These are phyloP conservation scores for Talaromyces sp. DNA, from an alignment of 2,329 filamentous ascomycete species.

Conservation along the genomic window DNA sequence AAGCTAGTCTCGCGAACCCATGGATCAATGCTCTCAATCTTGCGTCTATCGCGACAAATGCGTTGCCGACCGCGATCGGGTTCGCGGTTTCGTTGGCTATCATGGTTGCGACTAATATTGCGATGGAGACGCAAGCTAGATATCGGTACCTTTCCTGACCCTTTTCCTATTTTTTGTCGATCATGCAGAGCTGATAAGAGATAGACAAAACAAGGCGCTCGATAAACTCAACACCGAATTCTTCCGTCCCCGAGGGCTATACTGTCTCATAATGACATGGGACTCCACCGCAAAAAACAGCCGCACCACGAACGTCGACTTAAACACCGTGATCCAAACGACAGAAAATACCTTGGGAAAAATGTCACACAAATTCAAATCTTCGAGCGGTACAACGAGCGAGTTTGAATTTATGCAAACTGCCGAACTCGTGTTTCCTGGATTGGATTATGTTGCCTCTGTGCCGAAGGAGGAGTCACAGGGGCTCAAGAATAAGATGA, in stretches of 20 bases:
- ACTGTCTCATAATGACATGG: constrained; percentile 54
- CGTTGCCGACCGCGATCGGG: not conserved
- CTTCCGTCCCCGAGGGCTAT: constrained; percentile 57
- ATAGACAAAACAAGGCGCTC: constrained; percentile 52
- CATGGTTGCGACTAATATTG: constrained; percentile 9
- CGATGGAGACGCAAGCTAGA: constrained; percentile 23
- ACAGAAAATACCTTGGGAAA: not conserved
- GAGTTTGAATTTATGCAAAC: constrained; percentile 41
- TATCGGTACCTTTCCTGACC: not conserved
- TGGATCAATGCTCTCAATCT: constrained; percentile 18
- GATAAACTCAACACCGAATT: constrained; percentile 55
- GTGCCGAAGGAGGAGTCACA: constrained; percentile 21
- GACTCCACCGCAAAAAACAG: not conserved
- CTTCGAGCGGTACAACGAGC: constrained; percentile 38
- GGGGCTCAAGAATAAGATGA: constrained; percentile 10
- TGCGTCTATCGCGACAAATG: constrained; percentile 4
- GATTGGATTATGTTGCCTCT: constrained; percentile 32
- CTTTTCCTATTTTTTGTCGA: no score
- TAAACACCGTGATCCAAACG: not conserved
- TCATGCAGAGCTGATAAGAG: not conserved
- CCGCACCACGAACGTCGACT: not conserved
- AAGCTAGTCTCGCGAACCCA: constrained; percentile 14
- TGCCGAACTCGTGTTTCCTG: constrained; percentile 51
- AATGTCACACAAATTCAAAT: constrained; percentile 25
- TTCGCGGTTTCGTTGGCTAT: constrained; percentile 12